These are phyloP conservation scores for Hyphopichia pseudoburtonii DNA, from an alignment of 1,139 yeast genomes.

Conservation along the genomic window DNA sequence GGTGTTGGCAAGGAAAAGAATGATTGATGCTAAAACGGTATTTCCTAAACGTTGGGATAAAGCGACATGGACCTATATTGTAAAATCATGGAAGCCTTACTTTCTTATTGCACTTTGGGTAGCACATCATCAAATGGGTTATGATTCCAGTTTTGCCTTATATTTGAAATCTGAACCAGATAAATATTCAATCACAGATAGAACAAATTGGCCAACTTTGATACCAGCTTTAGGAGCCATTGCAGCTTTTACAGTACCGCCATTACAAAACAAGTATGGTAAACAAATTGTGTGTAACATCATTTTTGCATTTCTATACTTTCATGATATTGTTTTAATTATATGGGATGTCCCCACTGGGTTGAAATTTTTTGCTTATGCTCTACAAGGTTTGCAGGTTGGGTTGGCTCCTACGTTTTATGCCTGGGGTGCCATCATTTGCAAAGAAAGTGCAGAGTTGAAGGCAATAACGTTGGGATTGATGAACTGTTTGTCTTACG, in stretches of 20 bases:
- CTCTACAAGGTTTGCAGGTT: neutral
- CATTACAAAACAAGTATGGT: neutral
- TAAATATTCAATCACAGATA: neutral
- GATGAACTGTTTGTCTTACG: neutral
- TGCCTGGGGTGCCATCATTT: neutral
- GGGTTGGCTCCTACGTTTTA: neutral
- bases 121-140: neutral
- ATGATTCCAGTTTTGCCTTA: neutral
- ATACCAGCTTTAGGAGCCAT: neutral
- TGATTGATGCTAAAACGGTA: conserved; percentile 12
- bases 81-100: neutral
- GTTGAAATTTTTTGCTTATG: neutral
- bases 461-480: neutral
- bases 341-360: neutral
- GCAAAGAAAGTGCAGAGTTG: neutral
- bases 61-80: neutral
- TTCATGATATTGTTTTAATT: neutral
- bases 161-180: neutral
- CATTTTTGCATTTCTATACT: neutral
- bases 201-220: neutral
- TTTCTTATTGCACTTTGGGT: neutral
- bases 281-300: neutral
- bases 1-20: conserved; percentile 48
- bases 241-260: neutral
- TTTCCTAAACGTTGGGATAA: neutral